Conservation (phyloP, 495 filamentous ascomycete genomes). For the Lophiostoma macrostomum region DNA sequence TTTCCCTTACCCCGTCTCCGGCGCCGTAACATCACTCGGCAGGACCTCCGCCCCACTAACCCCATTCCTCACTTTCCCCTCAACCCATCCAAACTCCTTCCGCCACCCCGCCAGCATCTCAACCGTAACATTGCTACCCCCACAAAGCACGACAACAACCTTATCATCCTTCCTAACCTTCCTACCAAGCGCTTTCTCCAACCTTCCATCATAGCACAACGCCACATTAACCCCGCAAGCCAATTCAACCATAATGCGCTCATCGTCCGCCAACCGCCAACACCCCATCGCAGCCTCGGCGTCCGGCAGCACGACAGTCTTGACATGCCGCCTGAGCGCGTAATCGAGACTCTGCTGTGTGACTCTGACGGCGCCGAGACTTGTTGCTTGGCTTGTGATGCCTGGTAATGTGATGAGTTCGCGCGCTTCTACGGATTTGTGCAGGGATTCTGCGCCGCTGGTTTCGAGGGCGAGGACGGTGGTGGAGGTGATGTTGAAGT, state of each 20-base stretch:
- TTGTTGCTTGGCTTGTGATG: conserved; percentile 80
- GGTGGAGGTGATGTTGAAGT: conserved; percentile 38
- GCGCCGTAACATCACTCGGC: conserved; percentile 32
- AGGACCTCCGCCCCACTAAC: conserved; percentile 3
- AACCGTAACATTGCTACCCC: conserved; percentile 71
- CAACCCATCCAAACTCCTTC: conserved; percentile 48
- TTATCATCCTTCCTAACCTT: conserved; percentile 57
- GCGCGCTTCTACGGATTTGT: conserved; percentile 56
- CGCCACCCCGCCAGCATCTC: conserved; percentile 64
- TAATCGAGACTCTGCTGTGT: conserved; percentile 69
- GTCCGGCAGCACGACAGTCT: conserved; percentile 70
- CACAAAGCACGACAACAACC: conserved; percentile 84
- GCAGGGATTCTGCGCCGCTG: conserved; percentile 69
- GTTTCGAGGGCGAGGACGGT: conserved; percentile 81
- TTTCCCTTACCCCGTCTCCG: neutral
- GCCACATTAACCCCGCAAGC: conserved; percentile 67
- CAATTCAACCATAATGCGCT: conserved; percentile 74
- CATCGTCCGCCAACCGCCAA: conserved; percentile 75
- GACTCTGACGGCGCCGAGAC: conserved; percentile 73
- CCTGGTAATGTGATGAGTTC: conserved; percentile 62
- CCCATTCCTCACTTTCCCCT: conserved; percentile 3
- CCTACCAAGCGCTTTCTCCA: conserved; percentile 61
- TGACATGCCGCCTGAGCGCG: conserved; percentile 50
- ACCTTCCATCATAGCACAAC: conserved; percentile 57
- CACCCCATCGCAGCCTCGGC: conserved; percentile 75